A percentile compares a stretch with the other conserved stretches of the same genome.
These are phyloP conservation scores for Tylopilus intermedius DNA, from an alignment of 768 basidiomycete genomes.

Conservation along the genomic window DNA sequence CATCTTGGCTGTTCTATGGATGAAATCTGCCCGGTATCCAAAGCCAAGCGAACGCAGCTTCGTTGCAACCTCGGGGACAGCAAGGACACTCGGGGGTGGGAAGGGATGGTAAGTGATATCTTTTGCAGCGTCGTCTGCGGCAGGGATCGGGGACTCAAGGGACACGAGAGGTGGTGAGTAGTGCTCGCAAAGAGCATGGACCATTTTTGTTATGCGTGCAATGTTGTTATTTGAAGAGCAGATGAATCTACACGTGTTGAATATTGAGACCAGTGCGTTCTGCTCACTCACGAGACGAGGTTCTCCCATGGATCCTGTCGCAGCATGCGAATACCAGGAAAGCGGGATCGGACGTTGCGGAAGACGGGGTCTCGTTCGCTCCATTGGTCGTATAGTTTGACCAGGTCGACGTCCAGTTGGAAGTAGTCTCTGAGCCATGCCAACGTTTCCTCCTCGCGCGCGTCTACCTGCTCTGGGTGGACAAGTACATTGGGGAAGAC, in stretches of 20 bases:
- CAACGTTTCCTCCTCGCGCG: conserved; percentile 60
- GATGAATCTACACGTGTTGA: conserved; percentile 65
- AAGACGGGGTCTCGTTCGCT: conserved; percentile 70
- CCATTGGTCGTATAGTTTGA: conserved; percentile 74
- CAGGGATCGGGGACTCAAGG: conserved; percentile 29
- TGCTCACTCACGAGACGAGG: conserved; percentile 72
- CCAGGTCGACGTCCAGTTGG: conserved; percentile 74
- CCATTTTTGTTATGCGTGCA: conserved; percentile 88
- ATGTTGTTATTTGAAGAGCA: conserved; percentile 99
- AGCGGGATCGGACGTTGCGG: conserved; percentile 52
- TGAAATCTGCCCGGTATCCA: conserved; percentile 91
- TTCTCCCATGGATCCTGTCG: conserved; percentile 97
- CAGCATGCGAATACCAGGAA: conserved; percentile 79
- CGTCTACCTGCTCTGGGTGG: conserved; percentile 27
- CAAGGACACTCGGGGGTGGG: conserved; percentile 69
- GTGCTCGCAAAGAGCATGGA: conserved; percentile 72
- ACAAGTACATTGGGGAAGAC: conserved; percentile 49
- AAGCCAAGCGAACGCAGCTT: conserved; percentile 82
- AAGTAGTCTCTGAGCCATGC: conserved; percentile 84
- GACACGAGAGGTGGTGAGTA: conserved; percentile 70
- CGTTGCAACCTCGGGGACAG: conserved; percentile 50
- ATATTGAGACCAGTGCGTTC: background rate
- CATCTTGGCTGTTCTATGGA: conserved; percentile 78
- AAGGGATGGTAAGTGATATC: conserved; percentile 67
- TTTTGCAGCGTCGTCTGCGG: conserved; percentile 32